Conservation (phyloP, 2,329 filamentous ascomycete species). For the Aspergillus udagawae region DNA sequence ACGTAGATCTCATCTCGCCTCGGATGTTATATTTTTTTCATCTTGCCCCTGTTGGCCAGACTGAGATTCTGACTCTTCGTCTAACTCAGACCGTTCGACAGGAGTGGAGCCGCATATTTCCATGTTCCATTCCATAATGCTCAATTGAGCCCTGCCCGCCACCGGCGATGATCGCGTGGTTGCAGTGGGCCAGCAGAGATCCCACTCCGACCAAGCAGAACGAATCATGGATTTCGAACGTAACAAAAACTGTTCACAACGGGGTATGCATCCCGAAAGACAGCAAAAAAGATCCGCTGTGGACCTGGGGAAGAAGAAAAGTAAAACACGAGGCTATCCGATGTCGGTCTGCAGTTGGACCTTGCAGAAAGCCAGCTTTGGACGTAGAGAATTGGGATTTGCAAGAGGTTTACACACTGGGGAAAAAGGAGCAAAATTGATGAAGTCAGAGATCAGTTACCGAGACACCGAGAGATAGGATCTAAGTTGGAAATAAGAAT, state of each 20-base stretch:
- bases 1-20: not conserved
- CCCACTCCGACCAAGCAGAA: conserved; percentile 2
- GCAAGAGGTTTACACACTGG: too few relatives aligned
- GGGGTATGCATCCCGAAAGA: conserved; percentile 2
- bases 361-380: not conserved
- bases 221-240: conserved; percentile 17
- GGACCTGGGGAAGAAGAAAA: conserved; percentile 16
- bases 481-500: not conserved
- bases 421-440: too few relatives aligned
- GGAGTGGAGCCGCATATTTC: not conserved
- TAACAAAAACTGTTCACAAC: conserved; percentile 16
- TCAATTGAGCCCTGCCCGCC: conserved; percentile 5
- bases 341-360: not conserved
- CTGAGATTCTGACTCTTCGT: not conserved
- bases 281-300: conserved; percentile 5
- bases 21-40: not conserved
- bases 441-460: not conserved
- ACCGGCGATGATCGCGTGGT: conserved; percentile 15
- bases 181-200: conserved; percentile 11
- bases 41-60: not conserved
- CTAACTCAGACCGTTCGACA: too few relatives aligned
- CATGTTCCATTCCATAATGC: not conserved
- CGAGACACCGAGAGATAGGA: not conserved
- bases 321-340: not conserved
- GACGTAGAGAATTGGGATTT: too few relatives aligned